phyloP scores from a whole-genome alignment of 345 rosid genomes.

The Carallia pectinifolia region DNA sequence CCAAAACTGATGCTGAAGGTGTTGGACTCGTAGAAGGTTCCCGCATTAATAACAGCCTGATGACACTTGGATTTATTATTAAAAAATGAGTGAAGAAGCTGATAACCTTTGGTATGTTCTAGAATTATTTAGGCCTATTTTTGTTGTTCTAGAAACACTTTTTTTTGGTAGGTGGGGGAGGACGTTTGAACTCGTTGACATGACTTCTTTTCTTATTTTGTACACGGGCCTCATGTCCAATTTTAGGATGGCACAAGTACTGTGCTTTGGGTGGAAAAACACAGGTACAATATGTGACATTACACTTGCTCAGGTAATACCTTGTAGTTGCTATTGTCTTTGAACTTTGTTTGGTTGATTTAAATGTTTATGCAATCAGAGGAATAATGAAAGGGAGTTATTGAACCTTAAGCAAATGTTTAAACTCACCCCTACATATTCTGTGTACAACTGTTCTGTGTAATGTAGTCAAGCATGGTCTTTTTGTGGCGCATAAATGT shows the following conservation, averaged over 20 bases:
- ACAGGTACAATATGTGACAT: conserved; percentile 49
- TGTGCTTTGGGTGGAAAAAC: conserved; percentile 90
- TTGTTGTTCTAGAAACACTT: not conserved
- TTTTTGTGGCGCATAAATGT: no score
- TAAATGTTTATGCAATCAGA: no score
- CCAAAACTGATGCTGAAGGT: conserved; percentile 99
- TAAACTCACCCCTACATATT: not conserved
- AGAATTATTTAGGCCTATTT: not conserved
- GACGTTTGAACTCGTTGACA: not conserved
- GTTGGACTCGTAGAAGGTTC: conserved; percentile 87
- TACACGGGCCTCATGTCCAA: conserved; percentile 80
- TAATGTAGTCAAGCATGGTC: not conserved
- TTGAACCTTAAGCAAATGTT: not conserved
- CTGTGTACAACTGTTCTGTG: not conserved
- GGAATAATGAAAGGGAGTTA: no score
- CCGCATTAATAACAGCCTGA: conserved; percentile 89
- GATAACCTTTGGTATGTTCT: conserved; percentile 82
- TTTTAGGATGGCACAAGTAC: conserved; percentile 95
- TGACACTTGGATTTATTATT: conserved; percentile 78
- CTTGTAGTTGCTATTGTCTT: not conserved
- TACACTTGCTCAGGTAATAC: conserved; percentile 81
- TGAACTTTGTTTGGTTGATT: no score
- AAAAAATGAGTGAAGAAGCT: conserved; percentile 94
- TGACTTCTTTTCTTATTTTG: conserved; percentile 7
- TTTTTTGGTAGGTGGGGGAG: not conserved